Conservation (phyloP, 768 basidiomycete species). For the Phanerochaete sordida region DNA sequence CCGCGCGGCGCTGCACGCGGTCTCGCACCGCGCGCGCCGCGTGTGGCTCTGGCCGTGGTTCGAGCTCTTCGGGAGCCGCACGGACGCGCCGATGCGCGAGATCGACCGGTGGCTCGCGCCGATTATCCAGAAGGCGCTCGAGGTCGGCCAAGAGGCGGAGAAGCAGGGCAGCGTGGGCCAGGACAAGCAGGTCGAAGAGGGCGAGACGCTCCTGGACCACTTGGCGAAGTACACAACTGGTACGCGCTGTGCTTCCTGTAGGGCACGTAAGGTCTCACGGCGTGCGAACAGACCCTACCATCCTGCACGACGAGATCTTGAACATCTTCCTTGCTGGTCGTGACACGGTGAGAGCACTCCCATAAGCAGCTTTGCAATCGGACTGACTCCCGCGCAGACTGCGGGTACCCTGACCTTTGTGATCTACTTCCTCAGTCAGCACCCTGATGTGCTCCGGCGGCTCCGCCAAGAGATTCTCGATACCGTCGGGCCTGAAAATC, state of each 20-base stretch:
- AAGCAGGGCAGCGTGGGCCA: background rate
- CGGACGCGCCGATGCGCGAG: conserved; percentile 31
- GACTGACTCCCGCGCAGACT: conserved; percentile 17
- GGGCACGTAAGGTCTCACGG: background rate
- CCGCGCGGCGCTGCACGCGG: conserved; percentile 27
- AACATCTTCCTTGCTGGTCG: conserved; percentile 34
- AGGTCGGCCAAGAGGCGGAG: background rate
- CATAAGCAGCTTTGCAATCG: no score
- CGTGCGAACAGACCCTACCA: conserved; percentile 20
- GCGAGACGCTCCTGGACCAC: conserved; percentile 39
- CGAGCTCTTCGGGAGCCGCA: conserved; percentile 34
- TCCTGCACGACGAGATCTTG: conserved; percentile 30
- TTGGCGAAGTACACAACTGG: conserved; percentile 36
- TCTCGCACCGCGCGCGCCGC: conserved; percentile 25
- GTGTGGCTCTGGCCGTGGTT: conserved; percentile 37
- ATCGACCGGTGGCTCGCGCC: conserved; percentile 37
- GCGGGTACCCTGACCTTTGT: conserved; percentile 31
- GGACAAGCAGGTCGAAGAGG: conserved; percentile 19
- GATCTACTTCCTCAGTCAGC: conserved; percentile 29
- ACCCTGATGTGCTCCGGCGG: conserved; percentile 27
- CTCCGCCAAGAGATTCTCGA: conserved; percentile 32
- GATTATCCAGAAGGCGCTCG: conserved; percentile 34
- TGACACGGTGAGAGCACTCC: conserved; percentile 23
- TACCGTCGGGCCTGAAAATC: conserved; percentile 21
- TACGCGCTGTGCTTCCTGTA: conserved; percentile 9